A percentile compares a stretch with the other conserved stretches of the same genome.
These are phyloP conservation scores for Rutstroemia sp. DNA, from an alignment of 2,329 filamentous ascomycete genomes.

Conservation along the genomic window DNA sequence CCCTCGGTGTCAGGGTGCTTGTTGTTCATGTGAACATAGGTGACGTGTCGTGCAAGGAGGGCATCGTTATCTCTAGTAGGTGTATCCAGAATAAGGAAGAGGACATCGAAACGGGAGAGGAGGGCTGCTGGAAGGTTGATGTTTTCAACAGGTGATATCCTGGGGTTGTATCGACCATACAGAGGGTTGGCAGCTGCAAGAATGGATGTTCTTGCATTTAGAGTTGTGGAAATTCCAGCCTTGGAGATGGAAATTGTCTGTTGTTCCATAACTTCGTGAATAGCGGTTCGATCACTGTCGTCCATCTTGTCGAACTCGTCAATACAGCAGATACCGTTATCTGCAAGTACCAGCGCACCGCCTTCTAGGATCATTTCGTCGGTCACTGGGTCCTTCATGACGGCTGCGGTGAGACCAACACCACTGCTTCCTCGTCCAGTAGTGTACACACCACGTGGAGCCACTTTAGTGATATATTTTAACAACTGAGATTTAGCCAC, in stretches of 20 bases:
- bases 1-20: constrained; percentile 74
- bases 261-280: constrained; percentile 53
- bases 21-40: constrained; percentile 95
- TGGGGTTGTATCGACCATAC: constrained; percentile 96
- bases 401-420: constrained; percentile 74
- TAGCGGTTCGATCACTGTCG: constrained; percentile 68
- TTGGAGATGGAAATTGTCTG: constrained; percentile 68
- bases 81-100: constrained; percentile 95
- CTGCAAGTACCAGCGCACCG: constrained; percentile 69
- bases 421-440: constrained; percentile 76
- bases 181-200: constrained; percentile 94
- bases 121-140: constrained; percentile 98
- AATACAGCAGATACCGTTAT: constrained; percentile 78
- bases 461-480: constrained; percentile 98
- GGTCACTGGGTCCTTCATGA: constrained; percentile 73
- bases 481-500: constrained; percentile 97
- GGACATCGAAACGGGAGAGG: constrained; percentile 91
- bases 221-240: constrained; percentile 91
- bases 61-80: constrained; percentile 84
- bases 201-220: constrained; percentile 94
- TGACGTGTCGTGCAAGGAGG: constrained; percentile 90
- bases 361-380: constrained; percentile 75
- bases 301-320: constrained; percentile 87
- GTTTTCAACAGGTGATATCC: constrained; percentile 94
- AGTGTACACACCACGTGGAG: constrained; percentile 78